Conservation (phyloP, 768 basidiomycete genomes). For the Galerina sulciceps region DNA sequence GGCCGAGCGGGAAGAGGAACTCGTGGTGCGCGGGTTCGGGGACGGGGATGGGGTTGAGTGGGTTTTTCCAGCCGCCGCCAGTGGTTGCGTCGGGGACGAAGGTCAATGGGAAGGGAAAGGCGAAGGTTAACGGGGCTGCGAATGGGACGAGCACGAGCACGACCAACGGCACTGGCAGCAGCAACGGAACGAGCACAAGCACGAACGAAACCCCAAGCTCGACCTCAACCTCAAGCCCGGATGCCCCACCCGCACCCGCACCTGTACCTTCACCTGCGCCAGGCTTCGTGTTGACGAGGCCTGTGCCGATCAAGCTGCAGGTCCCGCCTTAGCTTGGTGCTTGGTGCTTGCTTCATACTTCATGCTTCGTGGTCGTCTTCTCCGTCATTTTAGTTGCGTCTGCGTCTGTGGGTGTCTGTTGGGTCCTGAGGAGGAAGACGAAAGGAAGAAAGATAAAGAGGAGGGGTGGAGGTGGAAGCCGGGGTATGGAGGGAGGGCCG, state of each 20-base stretch:
- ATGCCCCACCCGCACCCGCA: no score
- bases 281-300: neutral
- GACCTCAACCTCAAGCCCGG: no score
- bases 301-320: constrained; percentile 12
- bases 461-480: no score
- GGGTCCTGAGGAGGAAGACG: no score
- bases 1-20: constrained; percentile 46
- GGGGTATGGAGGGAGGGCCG: no score
- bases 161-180: neutral
- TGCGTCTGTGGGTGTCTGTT: no score
- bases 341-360: no score
- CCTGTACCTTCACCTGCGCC: no score
- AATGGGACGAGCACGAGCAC: neutral
- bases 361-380: no score
- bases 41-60: neutral
- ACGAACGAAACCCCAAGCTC: neutral
- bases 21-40: constrained; percentile 47
- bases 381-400: no score
- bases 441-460: no score
- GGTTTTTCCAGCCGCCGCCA: neutral
- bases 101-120: neutral
- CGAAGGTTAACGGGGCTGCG: neutral
- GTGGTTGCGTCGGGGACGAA: neutral
- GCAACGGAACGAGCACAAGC: neutral
- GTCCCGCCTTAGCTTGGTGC: constrained; percentile 7